These are phyloP conservation scores for Fusarium metavorans DNA, from an alignment of 2,329 filamentous ascomycete genomes.

Conservation along the genomic window DNA sequence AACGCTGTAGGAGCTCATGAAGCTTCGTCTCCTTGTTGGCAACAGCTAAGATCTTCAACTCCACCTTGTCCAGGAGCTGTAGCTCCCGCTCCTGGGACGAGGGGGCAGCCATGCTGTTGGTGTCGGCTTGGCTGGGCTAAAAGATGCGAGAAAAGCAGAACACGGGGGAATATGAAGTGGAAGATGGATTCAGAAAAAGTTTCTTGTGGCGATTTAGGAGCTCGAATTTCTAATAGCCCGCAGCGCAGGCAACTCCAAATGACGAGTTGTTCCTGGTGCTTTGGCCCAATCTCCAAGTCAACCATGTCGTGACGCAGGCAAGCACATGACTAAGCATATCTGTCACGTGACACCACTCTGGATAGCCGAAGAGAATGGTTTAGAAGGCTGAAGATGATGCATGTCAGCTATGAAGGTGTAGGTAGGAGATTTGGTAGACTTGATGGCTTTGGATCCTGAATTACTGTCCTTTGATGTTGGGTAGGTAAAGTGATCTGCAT, in stretches of 20 bases:
- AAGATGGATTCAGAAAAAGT: not conserved
- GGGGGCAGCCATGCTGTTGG: conserved; percentile 50
- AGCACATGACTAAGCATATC: conserved; percentile 40
- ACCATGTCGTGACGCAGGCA: conserved; percentile 34
- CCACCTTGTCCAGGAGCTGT: conserved; percentile 84
- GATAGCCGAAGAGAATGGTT: not conserved
- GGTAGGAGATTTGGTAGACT: not conserved
- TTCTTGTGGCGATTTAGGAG: conserved; percentile 2
- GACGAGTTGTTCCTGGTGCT: conserved; percentile 35
- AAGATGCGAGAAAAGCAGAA: not conserved
- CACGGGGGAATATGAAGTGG: not conserved
- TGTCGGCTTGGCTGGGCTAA: not conserved
- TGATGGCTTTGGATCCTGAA: not conserved
- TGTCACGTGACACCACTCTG: conserved; percentile 19
- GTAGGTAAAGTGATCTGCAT: not conserved
- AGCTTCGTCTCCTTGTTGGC: conserved; percentile 88
- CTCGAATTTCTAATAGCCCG: not conserved
- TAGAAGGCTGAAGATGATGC: not conserved
- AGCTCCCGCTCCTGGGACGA: conserved; percentile 78
- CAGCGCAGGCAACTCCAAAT: conserved; percentile 39
- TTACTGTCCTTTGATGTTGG: not conserved
- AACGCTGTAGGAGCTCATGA: conserved; percentile 80
- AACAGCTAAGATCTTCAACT: conserved; percentile 82
- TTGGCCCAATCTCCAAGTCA: conserved; percentile 31
- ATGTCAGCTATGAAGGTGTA: not conserved